Conservation (phyloP, 331 rosid genomes). For the Cydonia oblonga region DNA sequence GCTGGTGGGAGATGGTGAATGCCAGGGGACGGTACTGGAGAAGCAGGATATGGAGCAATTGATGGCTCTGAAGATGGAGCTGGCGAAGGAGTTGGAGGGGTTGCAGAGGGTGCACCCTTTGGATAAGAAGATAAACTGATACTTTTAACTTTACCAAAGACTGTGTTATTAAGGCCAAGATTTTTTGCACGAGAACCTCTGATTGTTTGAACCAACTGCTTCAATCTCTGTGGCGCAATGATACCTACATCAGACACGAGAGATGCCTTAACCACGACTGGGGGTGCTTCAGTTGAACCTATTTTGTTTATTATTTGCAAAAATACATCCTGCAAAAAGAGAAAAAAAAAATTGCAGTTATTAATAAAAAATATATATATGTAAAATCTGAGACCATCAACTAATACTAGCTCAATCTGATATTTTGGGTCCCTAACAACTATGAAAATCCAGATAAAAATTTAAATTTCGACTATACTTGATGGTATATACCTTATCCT, state of each 20-base stretch:
- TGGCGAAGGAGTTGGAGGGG: slow-evolving; percentile 53
- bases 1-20: slow-evolving; percentile 7
- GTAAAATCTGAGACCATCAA: not conserved
- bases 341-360: not conserved
- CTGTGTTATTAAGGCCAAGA: slow-evolving; percentile 66
- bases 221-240: slow-evolving; percentile 53
- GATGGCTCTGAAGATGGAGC: slow-evolving; percentile 54
- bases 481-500: not conserved
- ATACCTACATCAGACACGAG: slow-evolving; percentile 39
- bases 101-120: slow-evolving; percentile 28
- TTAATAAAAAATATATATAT: not conserved
- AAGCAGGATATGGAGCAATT: slow-evolving; percentile 28
- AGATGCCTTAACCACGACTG: slow-evolving; percentile 61
- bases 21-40: not conserved
- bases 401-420: not conserved
- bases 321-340: slow-evolving; percentile 49
- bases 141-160: slow-evolving; percentile 70
- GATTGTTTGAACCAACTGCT: slow-evolving; percentile 61
- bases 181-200: slow-evolving; percentile 39
- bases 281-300: slow-evolving; percentile 58
- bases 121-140: slow-evolving; percentile 58
- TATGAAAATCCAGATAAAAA: not conserved
- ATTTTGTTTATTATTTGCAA: slow-evolving; percentile 51
- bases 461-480: not conserved
- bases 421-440: not conserved